Percentiles rank a stretch among this genome's conserved stretches.
phyloP scores from a whole-genome alignment of 1,284 basidiomycete genomes.

The Blastosporella zonata region DNA sequence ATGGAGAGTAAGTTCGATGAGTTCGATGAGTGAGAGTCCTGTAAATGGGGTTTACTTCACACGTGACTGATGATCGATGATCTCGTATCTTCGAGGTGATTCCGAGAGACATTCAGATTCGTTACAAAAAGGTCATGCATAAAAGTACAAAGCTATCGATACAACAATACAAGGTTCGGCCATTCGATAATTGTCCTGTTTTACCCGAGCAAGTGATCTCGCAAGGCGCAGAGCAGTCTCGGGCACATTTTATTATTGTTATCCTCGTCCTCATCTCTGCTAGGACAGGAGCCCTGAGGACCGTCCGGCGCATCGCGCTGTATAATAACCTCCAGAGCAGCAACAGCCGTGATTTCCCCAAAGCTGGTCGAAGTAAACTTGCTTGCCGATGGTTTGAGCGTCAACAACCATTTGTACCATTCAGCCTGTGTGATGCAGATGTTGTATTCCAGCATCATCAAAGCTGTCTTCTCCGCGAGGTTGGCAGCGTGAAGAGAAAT shows the following conservation, averaged over 20 bases:
- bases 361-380: conserved; percentile 2
- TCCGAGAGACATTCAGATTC: neutral
- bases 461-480: conserved; percentile 21
- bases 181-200: too few species aligned
- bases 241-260: neutral
- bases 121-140: too few species aligned
- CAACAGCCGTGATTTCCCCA: conserved; percentile 7
- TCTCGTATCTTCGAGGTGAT: conserved; percentile 9
- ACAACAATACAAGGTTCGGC: too few species aligned
- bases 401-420: conserved; percentile 23
- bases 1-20: conserved; percentile 12
- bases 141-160: too few species aligned
- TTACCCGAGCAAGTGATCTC: conserved; percentile 2
- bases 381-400: conserved; percentile 9
- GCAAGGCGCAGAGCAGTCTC: neutral
- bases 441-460: conserved; percentile 25
- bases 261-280: conserved; percentile 1
- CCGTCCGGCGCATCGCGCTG: neutral
- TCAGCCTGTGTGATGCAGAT: conserved; percentile 21
- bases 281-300: neutral
- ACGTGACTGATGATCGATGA: conserved; percentile 19
- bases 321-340: conserved; percentile 3
- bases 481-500: conserved; percentile 16
- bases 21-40: neutral
- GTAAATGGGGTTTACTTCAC: neutral